These are phyloP conservation scores for Raphanus sativus DNA, from an alignment of 345 rosid genomes.

Conservation along the genomic window DNA sequence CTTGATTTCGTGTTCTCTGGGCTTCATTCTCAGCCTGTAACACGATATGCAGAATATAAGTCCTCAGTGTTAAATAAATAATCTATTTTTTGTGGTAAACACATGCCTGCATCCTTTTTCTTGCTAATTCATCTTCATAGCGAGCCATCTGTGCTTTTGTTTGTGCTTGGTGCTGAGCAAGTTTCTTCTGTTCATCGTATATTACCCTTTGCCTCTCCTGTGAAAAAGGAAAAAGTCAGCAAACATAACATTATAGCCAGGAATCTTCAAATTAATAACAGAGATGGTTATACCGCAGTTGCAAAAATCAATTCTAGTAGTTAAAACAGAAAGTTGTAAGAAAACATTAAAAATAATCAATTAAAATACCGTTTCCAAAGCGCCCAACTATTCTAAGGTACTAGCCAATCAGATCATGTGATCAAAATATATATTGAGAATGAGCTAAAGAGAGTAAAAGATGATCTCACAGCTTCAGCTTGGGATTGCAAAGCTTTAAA, in stretches of 20 bases:
- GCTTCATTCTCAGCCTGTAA: slow-evolving; percentile 85
- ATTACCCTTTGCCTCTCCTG: slow-evolving; percentile 91
- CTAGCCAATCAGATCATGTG: not conserved
- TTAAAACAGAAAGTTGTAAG: not conserved
- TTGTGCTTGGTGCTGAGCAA: slow-evolving; percentile 88
- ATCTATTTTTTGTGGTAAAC: too few relatives aligned
- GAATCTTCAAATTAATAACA: too few relatives aligned
- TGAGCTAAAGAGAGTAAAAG: not conserved
- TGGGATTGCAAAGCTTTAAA: slow-evolving; percentile 86
- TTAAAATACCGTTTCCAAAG: not conserved
- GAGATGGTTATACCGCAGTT: not conserved
- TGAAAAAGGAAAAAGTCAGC: slow-evolving; percentile 14
- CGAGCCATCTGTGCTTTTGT: slow-evolving; percentile 93
- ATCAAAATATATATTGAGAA: not conserved
- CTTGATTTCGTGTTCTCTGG: slow-evolving; percentile 90
- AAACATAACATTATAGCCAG: too few relatives aligned
- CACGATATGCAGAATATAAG: slow-evolving; percentile 14
- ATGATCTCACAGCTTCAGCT: slow-evolving; percentile 74
- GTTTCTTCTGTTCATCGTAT: slow-evolving; percentile 87
- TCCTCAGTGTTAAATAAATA: not conserved
- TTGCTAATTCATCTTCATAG: slow-evolving; percentile 87
- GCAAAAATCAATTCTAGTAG: not conserved
- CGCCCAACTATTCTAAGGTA: not conserved
- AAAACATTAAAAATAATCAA: not conserved
- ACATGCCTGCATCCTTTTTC: slow-evolving; percentile 97